phyloP scores from a whole-genome alignment of 108 stramenopile genomes.

The Cyclotella choctawhatcheeana region DNA sequence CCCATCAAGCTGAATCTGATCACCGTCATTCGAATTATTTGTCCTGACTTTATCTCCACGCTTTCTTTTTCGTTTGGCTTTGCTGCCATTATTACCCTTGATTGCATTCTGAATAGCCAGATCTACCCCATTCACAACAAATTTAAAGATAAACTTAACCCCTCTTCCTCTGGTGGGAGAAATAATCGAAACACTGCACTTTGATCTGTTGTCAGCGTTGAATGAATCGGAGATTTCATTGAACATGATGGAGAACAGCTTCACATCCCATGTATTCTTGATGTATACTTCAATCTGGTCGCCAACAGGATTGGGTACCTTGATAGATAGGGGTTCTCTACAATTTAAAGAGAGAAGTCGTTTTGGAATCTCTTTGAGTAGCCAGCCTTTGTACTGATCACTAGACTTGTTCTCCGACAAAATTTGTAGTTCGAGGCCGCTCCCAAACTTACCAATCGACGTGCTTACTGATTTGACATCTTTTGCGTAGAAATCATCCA shows the following conservation, averaged over 20 bases:
- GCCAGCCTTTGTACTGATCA: conserved; percentile 2
- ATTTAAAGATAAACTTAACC: background rate
- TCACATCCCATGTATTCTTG: background rate
- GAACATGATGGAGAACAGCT: background rate
- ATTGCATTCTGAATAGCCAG: background rate
- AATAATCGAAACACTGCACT: background rate
- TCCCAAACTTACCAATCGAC: background rate
- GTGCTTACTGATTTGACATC: conserved; percentile 9
- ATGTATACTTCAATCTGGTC: background rate
- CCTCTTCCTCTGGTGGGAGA: background rate
- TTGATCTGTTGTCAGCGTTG: background rate
- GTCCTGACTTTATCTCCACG: background rate
- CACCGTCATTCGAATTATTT: background rate
- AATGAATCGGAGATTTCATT: background rate
- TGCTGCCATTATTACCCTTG: background rate
- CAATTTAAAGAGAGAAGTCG: background rate
- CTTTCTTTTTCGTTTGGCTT: conserved; percentile 4
- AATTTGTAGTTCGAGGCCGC: conserved; percentile 9
- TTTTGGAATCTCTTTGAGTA: background rate
- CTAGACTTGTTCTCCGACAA: background rate
- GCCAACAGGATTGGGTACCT: background rate
- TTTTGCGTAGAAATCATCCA: background rate
- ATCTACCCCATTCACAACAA: background rate
- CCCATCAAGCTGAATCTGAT: background rate
- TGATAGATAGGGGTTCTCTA: conserved; percentile 4